phyloP scores from a whole-genome alignment of 1,284 basidiomycete genomes.

The Marasmius oreades region DNA sequence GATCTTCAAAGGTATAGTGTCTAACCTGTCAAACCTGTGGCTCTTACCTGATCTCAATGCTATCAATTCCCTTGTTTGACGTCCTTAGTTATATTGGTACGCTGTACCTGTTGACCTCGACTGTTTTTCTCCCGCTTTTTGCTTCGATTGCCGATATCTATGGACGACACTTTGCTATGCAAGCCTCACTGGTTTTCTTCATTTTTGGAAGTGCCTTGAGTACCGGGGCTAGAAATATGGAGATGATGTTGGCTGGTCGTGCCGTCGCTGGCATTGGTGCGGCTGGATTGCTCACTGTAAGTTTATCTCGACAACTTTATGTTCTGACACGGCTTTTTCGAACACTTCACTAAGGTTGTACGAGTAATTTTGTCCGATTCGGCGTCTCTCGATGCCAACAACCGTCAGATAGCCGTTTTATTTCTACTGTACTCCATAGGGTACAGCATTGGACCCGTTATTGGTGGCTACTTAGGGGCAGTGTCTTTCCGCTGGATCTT shows the following conservation, averaged over 20 bases:
- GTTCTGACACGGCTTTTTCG: background rate
- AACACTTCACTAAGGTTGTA: constrained; percentile 29
- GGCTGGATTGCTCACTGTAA: constrained; percentile 42
- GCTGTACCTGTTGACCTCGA: constrained; percentile 39
- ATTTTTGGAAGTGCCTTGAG: constrained; percentile 43
- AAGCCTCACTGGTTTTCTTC: constrained; percentile 41
- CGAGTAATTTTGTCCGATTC: constrained; percentile 45
- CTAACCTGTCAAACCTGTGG: constrained; percentile 14
- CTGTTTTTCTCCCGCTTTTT: constrained; percentile 49
- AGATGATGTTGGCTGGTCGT: constrained; percentile 40
- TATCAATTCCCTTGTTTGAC: constrained; percentile 6
- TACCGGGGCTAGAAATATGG: constrained; percentile 39
- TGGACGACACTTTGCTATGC: constrained; percentile 44
- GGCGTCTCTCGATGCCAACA: constrained; percentile 38
- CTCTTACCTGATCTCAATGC: constrained; percentile 12
- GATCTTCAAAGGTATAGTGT: constrained; percentile 40
- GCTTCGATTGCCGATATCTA: constrained; percentile 39
- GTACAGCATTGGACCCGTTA: constrained; percentile 40
- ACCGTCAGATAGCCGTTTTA: constrained; percentile 36
- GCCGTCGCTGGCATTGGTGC: constrained; percentile 47
- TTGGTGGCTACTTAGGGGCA: constrained; percentile 39
- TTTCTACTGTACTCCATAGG: constrained; percentile 43
- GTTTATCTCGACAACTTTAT: constrained; percentile 7
- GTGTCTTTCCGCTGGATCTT: constrained; percentile 51
- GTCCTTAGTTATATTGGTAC: constrained; percentile 35